Evolutionary conservation across 805 yeast genomes (phyloP).

Genomic region (Komagataella kurtzmanii): DNA sequence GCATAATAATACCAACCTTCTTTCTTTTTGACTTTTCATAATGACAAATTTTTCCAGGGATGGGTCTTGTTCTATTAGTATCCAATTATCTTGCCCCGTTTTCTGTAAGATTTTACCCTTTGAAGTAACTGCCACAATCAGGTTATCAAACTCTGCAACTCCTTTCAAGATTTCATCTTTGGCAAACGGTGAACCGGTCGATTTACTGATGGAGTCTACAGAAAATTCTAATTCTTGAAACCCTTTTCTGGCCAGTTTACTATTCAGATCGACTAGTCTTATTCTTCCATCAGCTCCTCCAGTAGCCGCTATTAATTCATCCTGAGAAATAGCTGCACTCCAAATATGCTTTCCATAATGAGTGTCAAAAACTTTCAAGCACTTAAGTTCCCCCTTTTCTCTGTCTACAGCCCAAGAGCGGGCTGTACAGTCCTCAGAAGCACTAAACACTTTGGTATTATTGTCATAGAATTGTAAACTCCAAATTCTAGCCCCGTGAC

Average conservation of each 20-base stretch:
- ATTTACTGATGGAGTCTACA: constrained; percentile 19
- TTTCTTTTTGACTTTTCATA: constrained; percentile 8
- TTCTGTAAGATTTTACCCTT: constrained; percentile 34
- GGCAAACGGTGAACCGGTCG: constrained; percentile 14
- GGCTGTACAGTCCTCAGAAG: constrained; percentile 80
- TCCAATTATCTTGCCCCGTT: constrained; percentile 15
- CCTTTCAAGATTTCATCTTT: constrained; percentile 51
- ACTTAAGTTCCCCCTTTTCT: constrained; percentile 20
- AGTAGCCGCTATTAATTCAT: constrained; percentile 44
- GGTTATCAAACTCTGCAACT: constrained; percentile 31
- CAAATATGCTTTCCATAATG: constrained; percentile 84
- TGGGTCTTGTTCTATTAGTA: constrained; percentile 11
- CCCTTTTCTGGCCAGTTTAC: constrained; percentile 16
- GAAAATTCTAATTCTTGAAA: constrained; percentile 12
- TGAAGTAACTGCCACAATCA: constrained; percentile 44
- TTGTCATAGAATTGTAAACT: constrained; percentile 40
- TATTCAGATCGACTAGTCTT: constrained; percentile 41
- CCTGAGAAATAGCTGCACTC: constrained; percentile 51
- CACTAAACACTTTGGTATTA: constrained; percentile 35
- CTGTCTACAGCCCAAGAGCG: constrained; percentile 53
- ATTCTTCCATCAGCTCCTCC: constrained; percentile 93
- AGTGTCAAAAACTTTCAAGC: constrained; percentile 40
- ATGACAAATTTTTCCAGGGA: constrained; percentile 14
- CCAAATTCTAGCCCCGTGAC: constrained; percentile 95
- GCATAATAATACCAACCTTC: constrained; percentile 12